A percentile compares a stretch with the other conserved stretches of the same genome.
phyloP scores from a whole-genome alignment of 225 moss, liverwort and hornwort genomes.

The Pleurozium schreberi region DNA sequence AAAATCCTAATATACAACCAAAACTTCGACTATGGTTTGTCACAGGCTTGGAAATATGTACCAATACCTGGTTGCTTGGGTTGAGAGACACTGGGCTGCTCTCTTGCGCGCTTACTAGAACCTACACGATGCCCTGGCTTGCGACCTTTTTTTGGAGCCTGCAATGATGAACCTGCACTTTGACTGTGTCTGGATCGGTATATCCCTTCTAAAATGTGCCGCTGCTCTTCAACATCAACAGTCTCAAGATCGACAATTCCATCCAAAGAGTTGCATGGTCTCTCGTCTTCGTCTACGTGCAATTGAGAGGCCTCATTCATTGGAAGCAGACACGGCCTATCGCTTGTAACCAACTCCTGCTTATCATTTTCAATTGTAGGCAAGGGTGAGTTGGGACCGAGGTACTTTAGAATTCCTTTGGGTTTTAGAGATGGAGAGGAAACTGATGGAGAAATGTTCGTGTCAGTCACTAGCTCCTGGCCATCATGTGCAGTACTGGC shows the following conservation, averaged over 20 bases:
- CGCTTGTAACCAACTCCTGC: neutral
- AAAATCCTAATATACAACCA: neutral
- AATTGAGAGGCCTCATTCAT: neutral
- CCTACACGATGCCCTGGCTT: neutral
- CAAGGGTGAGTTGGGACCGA: slow-evolving; percentile 10
- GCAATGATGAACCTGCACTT: neutral
- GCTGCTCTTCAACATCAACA: slow-evolving; percentile 52
- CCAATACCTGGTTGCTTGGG: slow-evolving; percentile 35
- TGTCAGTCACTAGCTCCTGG: neutral
- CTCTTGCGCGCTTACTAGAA: slow-evolving; percentile 24
- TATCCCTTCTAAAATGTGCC: slow-evolving; percentile 43
- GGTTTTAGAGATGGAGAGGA: slow-evolving; percentile 16
- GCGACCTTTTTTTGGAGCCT: slow-evolving; percentile 8
- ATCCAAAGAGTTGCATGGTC: neutral
- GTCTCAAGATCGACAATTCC: slow-evolving; percentile 21
- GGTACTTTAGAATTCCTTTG: slow-evolving; percentile 50
- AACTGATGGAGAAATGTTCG: neutral
- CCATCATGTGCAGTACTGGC: neutral
- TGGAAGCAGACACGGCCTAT: neutral
- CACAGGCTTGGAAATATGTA: slow-evolving; percentile 20
- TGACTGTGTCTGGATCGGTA: slow-evolving; percentile 22
- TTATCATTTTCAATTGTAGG: neutral
- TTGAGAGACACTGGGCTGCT: neutral
- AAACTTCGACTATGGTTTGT: neutral
- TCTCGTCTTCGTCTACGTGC: neutral